Conservation (phyloP, 2,329 filamentous ascomycete species). For the Daldinia sp. region DNA sequence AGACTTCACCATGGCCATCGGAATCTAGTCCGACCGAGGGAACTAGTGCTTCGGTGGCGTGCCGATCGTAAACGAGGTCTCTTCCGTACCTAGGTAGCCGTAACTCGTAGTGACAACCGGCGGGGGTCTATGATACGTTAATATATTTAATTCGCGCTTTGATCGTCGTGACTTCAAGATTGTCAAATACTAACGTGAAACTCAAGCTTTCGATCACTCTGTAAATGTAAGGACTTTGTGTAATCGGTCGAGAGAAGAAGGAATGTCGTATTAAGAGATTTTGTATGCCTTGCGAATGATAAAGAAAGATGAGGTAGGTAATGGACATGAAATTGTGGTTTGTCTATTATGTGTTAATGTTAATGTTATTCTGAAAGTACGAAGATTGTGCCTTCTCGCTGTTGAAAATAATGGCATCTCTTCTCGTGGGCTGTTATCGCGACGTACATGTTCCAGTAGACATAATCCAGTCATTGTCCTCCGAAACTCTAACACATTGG, state of each 20-base stretch:
- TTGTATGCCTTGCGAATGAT: conserved; percentile 93
- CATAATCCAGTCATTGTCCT: conserved; percentile 98
- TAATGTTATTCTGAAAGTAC: too few relatives aligned
- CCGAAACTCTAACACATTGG: conserved; percentile 85
- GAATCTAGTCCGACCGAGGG: conserved; percentile 87
- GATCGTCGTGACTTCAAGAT: neutral
- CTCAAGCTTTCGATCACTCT: conserved; percentile 89
- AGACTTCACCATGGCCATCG: conserved; percentile 90
- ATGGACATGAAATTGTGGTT: conserved; percentile 93
- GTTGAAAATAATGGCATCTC: too few relatives aligned
- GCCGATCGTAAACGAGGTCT: conserved; percentile 84
- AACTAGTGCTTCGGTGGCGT: conserved; percentile 83
- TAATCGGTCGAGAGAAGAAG: conserved; percentile 89
- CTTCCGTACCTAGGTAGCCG: conserved; percentile 91
- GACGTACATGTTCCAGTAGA: conserved; percentile 75
- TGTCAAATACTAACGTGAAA: conserved; percentile 66
- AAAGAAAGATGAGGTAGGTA: conserved; percentile 91
- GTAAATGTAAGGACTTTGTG: conserved; percentile 91
- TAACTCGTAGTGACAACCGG: conserved; percentile 85
- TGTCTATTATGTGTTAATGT: conserved; percentile 36
- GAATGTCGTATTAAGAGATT: conserved; percentile 90
- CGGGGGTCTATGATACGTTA: conserved; percentile 35
- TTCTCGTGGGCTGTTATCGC: conserved; percentile 39
- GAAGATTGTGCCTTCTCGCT: too few relatives aligned
- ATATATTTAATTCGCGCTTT: neutral